Percentiles rank a stretch among this genome's conserved stretches.
phyloP scores from a whole-genome alignment of 2,329 filamentous ascomycete species.

The Sclerotinia sclerotiorum region DNA sequence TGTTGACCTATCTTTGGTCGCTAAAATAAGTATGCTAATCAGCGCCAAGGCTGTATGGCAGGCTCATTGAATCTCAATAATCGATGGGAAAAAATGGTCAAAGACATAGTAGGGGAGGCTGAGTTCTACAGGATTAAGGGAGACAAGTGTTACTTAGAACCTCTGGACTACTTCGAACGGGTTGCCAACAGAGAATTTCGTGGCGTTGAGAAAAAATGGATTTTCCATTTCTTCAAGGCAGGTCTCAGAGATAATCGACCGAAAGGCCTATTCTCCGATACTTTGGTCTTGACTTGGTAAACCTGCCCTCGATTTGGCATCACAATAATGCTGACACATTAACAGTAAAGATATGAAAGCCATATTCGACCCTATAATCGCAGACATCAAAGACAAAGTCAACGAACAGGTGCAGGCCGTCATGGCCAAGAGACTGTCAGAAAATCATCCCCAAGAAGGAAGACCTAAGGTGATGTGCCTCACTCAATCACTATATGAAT shows the following conservation, averaged over 20 bases:
- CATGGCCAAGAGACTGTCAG: constrained; percentile 35
- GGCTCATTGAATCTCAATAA: constrained; percentile 37
- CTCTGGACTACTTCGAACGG: constrained; percentile 39
- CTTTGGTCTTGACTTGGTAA: constrained; percentile 32
- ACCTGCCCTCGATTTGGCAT: not conserved
- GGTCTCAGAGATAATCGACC: constrained; percentile 32
- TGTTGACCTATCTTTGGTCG: not conserved
- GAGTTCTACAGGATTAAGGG: constrained; percentile 36
- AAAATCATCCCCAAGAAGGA: constrained; percentile 47
- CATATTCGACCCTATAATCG: constrained; percentile 46
- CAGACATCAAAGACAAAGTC: constrained; percentile 45
- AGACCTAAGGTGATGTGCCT: constrained; percentile 43
- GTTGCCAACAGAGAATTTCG: constrained; percentile 36
- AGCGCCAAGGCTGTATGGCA: constrained; percentile 29
- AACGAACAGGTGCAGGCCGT: constrained; percentile 47
- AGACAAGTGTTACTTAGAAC: constrained; percentile 36
- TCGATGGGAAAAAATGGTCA: constrained; percentile 34
- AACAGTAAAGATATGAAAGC: constrained; percentile 53
- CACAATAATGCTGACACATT: not conserved
- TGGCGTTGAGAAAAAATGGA: constrained; percentile 34
- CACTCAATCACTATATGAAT: constrained; percentile 27
- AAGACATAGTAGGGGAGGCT: constrained; percentile 35
- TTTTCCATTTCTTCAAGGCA: constrained; percentile 35
- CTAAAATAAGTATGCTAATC: not conserved
- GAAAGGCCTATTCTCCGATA: constrained; percentile 30